phyloP scores from a whole-genome alignment of 139 green algal species.

The Raphidocelis subcapitata region DNA sequence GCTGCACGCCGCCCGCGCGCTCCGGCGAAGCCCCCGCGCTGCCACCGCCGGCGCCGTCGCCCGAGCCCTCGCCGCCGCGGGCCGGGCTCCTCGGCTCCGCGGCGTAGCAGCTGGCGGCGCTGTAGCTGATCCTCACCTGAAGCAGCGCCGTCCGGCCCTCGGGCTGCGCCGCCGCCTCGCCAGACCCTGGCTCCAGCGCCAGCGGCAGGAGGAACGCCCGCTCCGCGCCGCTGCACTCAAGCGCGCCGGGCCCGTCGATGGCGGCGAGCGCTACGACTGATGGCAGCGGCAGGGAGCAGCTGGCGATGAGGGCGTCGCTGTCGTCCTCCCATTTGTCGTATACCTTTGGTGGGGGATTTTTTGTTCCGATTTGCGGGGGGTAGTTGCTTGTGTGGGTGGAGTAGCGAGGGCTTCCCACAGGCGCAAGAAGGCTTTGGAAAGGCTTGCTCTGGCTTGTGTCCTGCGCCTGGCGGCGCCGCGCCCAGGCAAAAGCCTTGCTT shows the following conservation, averaged over 20 bases:
- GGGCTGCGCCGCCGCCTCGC: constrained; percentile 11
- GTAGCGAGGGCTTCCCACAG: neutral
- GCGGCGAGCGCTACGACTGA: constrained; percentile 3
- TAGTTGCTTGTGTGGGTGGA: neutral
- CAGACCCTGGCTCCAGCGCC: neutral
- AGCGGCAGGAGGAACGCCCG: constrained; percentile 15
- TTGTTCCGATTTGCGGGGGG: neutral
- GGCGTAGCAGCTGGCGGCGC: neutral
- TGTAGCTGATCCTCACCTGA: constrained; percentile 18
- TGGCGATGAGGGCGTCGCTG: constrained; percentile 14
- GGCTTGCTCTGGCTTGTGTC: neutral
- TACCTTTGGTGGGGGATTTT: neutral
- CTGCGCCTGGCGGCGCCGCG: neutral
- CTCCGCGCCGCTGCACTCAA: neutral
- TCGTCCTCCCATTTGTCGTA: constrained; percentile 28
- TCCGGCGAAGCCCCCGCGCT: too few species aligned
- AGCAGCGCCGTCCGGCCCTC: constrained; percentile 1
- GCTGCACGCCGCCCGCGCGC: too few species aligned
- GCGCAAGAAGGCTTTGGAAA: neutral
- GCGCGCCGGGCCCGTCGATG: neutral
- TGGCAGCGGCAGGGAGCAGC: constrained; percentile 1
- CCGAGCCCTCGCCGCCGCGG: neutral
- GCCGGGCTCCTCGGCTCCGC: neutral
- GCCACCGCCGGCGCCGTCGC: too few species aligned
- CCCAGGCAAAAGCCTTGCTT: constrained; percentile 8